phyloP scores from a whole-genome alignment of 441 rosid genomes.

The Gossypium trilobum region DNA sequence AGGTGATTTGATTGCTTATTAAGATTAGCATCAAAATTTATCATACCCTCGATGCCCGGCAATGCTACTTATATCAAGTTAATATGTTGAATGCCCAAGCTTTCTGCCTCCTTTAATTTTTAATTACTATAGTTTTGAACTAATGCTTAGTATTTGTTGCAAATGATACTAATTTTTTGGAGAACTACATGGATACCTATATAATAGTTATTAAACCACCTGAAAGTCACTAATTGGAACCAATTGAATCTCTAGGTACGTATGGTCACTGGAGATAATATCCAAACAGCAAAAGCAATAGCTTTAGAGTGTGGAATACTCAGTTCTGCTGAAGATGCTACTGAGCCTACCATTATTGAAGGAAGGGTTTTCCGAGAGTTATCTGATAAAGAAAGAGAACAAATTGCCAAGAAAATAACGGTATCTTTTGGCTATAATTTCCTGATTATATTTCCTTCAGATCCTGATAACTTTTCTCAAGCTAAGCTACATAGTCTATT shows the following conservation, averaged over 20 bases:
- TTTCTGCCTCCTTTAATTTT: background rate
- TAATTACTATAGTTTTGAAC: background rate
- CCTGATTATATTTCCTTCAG: background rate
- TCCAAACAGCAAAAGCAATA: slow-evolving; percentile 90
- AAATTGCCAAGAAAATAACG: slow-evolving; percentile 54
- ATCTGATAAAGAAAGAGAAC: slow-evolving; percentile 70
- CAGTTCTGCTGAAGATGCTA: slow-evolving; percentile 39
- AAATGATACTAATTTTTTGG: background rate
- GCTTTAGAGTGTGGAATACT: slow-evolving; percentile 94
- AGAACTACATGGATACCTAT: background rate
- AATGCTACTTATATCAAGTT: background rate
- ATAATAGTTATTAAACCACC: background rate
- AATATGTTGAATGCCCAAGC: background rate
- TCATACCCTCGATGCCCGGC: background rate
- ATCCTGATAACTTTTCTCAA: background rate
- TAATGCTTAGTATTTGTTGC: background rate
- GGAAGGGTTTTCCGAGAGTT: slow-evolving; percentile 72
- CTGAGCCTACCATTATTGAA: slow-evolving; percentile 65
- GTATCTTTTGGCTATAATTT: slow-evolving; percentile 29
- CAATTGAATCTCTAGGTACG: slow-evolving; percentile 49
- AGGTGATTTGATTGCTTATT: slow-evolving; percentile 35
- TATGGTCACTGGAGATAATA: slow-evolving; percentile 95
- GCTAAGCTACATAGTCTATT: background rate
- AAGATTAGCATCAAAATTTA: background rate
- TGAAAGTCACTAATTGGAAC: slow-evolving; percentile 10